Evolutionary conservation across 225 moss, liverwort and hornwort species (phyloP).

Genomic region (Physcomitrium patens): DNA sequence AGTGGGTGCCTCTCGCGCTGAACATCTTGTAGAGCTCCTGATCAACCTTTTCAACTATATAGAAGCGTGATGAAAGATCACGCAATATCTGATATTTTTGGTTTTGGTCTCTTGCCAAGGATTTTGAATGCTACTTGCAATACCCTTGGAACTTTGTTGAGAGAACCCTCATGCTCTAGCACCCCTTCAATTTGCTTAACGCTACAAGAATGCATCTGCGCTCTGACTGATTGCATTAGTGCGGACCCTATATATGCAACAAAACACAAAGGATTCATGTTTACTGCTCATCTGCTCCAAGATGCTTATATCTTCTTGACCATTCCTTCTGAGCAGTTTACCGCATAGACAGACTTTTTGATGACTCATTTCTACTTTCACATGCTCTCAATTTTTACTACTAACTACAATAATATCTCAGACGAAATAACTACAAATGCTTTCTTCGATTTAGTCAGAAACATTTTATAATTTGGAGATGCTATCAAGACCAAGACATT

Average conservation of each 20-base stretch:
- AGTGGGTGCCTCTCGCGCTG: slow-evolving; percentile 49
- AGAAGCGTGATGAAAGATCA: slow-evolving; percentile 52
- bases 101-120: slow-evolving; percentile 52
- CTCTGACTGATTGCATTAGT: slow-evolving; percentile 52
- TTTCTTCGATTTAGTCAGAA: slow-evolving; percentile 48
- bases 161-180: slow-evolving; percentile 58
- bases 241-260: slow-evolving; percentile 44
- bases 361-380: slow-evolving; percentile 57
- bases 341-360: slow-evolving; percentile 40
- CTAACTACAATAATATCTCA: slow-evolving; percentile 39
- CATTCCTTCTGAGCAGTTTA: slow-evolving; percentile 21
- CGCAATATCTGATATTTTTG: slow-evolving; percentile 44
- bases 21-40: slow-evolving; percentile 58
- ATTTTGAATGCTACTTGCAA: slow-evolving; percentile 63
- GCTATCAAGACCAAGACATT: slow-evolving; percentile 40
- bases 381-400: slow-evolving; percentile 59
- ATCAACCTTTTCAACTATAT: slow-evolving; percentile 53
- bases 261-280: slow-evolving; percentile 49
- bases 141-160: slow-evolving; percentile 57
- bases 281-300: slow-evolving; percentile 52
- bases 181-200: slow-evolving; percentile 49
- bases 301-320: slow-evolving; percentile 51
- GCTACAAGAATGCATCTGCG: slow-evolving; percentile 53
- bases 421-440: slow-evolving; percentile 44
- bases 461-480: slow-evolving; percentile 49